Conservation (phyloP, 176 grass and related monocot genomes). For the Zoysia japonica region DNA sequence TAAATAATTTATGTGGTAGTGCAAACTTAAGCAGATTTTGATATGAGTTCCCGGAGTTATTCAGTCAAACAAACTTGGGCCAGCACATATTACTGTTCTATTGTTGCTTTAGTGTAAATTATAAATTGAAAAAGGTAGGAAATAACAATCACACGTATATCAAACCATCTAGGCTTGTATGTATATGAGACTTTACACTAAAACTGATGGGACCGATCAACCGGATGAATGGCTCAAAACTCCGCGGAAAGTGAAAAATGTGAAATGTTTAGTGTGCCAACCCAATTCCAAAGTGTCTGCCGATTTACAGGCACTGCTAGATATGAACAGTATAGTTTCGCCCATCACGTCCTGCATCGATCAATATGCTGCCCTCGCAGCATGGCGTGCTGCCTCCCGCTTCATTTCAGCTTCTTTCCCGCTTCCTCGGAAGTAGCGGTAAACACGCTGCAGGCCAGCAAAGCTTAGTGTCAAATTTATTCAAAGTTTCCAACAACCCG, state of each 20-base stretch:
- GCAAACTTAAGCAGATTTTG: too few relatives aligned
- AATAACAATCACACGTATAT: neutral
- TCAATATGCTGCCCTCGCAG: constrained; percentile 65
- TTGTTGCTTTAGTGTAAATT: neutral
- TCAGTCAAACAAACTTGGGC: neutral
- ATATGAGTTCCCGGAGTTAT: neutral
- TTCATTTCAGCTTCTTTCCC: constrained; percentile 65
- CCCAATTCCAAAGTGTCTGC: neutral
- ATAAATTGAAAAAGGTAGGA: neutral
- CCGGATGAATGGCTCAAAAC: neutral
- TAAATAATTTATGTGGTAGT: too few relatives aligned
- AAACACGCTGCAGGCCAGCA: constrained; percentile 48
- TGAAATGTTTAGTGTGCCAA: neutral
- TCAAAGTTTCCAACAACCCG: neutral
- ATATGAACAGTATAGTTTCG: neutral
- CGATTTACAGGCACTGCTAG: neutral
- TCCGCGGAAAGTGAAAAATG: neutral
- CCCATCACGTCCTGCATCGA: neutral
- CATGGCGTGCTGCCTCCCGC: constrained; percentile 45
- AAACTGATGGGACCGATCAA: neutral
- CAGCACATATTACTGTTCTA: neutral
- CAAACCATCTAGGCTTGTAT: neutral
- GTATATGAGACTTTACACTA: neutral
- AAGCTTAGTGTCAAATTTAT: neutral
- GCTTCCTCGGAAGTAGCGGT: constrained; percentile 63